A percentile compares a stretch with the other conserved stretches of the same genome.
These are phyloP conservation scores for Lipomyces spencermartinsiae DNA, from an alignment of 805 yeast genomes.

Conservation along the genomic window DNA sequence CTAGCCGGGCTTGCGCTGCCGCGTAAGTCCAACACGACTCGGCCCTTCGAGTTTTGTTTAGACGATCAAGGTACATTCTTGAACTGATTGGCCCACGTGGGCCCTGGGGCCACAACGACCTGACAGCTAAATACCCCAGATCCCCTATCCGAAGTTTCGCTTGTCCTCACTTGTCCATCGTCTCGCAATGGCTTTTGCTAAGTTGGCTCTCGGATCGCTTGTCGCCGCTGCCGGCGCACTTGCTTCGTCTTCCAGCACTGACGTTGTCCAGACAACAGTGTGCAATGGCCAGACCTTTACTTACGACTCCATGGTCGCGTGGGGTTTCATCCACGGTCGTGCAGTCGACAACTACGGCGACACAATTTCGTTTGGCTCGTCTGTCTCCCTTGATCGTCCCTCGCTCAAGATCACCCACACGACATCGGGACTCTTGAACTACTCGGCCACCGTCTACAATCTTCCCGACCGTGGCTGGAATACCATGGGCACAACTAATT, in stretches of 20 bases:
- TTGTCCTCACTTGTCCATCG: too few species aligned
- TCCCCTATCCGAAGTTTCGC: too few species aligned
- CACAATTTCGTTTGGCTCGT: conserved; percentile 33
- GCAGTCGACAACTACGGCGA: conserved; percentile 35
- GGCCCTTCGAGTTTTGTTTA: neutral
- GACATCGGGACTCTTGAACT: conserved; percentile 21
- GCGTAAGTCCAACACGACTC: neutral
- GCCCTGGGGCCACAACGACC: neutral
- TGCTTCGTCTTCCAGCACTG: neutral
- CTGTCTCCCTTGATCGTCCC: conserved; percentile 29
- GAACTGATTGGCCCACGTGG: neutral
- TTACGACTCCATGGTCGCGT: conserved; percentile 33
- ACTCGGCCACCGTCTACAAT: conserved; percentile 26
- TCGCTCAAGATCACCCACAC: conserved; percentile 25
- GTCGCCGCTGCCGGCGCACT: conserved; percentile 6
- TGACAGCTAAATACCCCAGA: neutral
- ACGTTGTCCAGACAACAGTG: conserved; percentile 13
- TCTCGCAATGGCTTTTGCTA: too few species aligned
- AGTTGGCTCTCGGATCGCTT: conserved; percentile 2
- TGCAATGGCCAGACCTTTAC: conserved; percentile 24
- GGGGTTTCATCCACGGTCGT: conserved; percentile 29
- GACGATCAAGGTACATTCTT: neutral
- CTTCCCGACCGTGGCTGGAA: conserved; percentile 39
- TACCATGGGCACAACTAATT: conserved; percentile 35
- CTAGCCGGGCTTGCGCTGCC: neutral